Conservation (phyloP, 345 rosid genomes). For the Hirschfeldia incana region DNA sequence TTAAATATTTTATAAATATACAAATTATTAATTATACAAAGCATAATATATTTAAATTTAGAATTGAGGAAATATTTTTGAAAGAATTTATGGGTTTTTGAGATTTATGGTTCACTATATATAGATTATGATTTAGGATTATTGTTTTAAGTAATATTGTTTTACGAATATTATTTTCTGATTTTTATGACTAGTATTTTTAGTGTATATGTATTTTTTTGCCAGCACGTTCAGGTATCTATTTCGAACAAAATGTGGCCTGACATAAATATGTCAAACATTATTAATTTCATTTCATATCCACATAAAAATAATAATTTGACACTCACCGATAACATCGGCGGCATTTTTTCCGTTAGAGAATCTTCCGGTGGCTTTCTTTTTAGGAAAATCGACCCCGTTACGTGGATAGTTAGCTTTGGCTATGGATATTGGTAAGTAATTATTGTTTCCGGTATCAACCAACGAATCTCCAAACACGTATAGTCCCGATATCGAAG, state of each 20-base stretch:
- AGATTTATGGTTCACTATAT: not conserved
- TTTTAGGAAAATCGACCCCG: constrained; percentile 54
- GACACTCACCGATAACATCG: constrained; percentile 45
- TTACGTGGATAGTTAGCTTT: constrained; percentile 53
- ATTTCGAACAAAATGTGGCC: not conserved
- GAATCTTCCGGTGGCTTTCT: constrained; percentile 59
- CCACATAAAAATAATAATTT: not conserved
- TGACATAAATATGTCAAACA: not conserved
- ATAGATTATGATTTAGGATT: not conserved
- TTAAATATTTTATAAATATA: not conserved
- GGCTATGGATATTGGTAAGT: constrained; percentile 35
- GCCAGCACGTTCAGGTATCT: not conserved
- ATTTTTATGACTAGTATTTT: not conserved
- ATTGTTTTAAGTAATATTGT: not conserved
- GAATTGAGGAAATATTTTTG: not conserved
- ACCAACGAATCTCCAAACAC: constrained; percentile 62
- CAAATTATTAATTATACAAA: not conserved
- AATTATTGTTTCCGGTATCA: constrained; percentile 59
- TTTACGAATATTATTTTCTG: not conserved
- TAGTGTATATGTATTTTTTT: not conserved
- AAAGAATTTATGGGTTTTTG: not conserved
- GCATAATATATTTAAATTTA: not conserved
- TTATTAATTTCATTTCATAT: not conserved
- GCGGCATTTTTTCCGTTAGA: constrained; percentile 60
- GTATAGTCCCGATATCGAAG: constrained; percentile 44